Base-by-base conservation (phyloP, 805 yeast genomes). In the Starmera caribaea region DNA sequence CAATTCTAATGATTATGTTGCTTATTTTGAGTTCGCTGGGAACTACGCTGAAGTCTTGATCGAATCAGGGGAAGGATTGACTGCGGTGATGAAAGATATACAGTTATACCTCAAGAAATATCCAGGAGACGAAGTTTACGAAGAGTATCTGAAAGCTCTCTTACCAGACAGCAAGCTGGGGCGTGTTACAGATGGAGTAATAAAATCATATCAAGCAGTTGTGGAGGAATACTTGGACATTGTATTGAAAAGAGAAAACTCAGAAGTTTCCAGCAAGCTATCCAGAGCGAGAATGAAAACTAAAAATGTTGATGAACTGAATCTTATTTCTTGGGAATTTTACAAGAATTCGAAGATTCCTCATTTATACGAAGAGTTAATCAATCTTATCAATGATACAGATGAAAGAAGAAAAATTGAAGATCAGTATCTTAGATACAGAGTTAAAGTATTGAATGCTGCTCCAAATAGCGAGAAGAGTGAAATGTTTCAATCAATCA, bases 331-430 rank as follows among this genome's bases (percentile, higher is more conserved):
- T 47, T 53, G 79, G 75, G 58, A 65, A 2, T 58, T 74, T 12
- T 74, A 76, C 48, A 47, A 65, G 37, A 53, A 65, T 8, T 75
- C 84, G 1, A 65, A 69, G 32, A 54, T 87, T 8, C 76, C 77
- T 4, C 48, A 51, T 3, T 62, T 81, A 11, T 83, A 79, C 55
- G 63, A 68, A 27, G 63, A 66, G 41, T 61, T 80, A 38, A 67
- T 87, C 38, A 77, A 82, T 50, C 54, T 73, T 12, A 63, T 75
- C 9, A 68, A 76, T 49, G 81, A 83, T 50, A 94, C 84, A 49
- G 66, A 57, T 1, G 51, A 61, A 36, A 74, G 97, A 50, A 61
- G 73, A 16, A 49, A 57, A 10, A 57, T 69, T 33, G 96, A 92
- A 58, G 76, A 74, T 15, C 68, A 72, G 32, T 68, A 71, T 47